Evolutionary conservation across 371 early-diverging fungal genomes (phyloP), one percentile per base, ranked within the genome.

Genomic region (Lichtheimia hyalospora): DNA sequence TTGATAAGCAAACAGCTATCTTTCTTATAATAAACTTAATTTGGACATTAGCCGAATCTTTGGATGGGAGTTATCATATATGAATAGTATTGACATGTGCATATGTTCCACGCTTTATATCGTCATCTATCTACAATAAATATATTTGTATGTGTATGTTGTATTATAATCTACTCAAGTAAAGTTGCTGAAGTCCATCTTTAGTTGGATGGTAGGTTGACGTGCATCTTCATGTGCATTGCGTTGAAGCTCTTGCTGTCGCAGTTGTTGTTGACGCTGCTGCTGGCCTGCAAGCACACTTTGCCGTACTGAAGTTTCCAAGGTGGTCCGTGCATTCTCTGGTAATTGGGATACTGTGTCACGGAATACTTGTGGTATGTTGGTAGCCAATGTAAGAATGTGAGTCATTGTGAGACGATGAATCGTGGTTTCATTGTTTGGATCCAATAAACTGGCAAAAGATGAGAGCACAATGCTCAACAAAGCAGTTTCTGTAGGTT

Each of bases 131-230:
- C 34, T 34, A 34, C 34, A 34, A 34, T 8, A 34, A 10, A 1
- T 34, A 1, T 34, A 27, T 27, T n/a, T n/a, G n/a, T 5, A 27
- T 27, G 3, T 1, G 7, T 27, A 27, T 27, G 3, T 3, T 27
- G 34, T 34, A 34, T 34, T 34, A 34, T 10, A 27, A 8, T 34
- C 34, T 34, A 34, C 34, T 63, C 64, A 71, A 50, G 69, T 60
- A 58, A 76, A 76, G 56, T 76, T 70, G 23, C 75, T 79, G 48
- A 85, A 84, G 58, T 80, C 83, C 51, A 64, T 83, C 59, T 81
- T 83, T n/a, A 83, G 63, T 12, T 70, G 69, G 56, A 83, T 83
- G 0, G 80, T 81, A 23, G 83, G 81, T 28, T 79, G 76, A 15
- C 75, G 76, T 28, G 57, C 63, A 49, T 69, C 70, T 51, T 72